These are phyloP conservation scores for Westerdykella sp. DNA, from an alignment of 2,329 filamentous ascomycete species.

Conservation along the genomic window DNA sequence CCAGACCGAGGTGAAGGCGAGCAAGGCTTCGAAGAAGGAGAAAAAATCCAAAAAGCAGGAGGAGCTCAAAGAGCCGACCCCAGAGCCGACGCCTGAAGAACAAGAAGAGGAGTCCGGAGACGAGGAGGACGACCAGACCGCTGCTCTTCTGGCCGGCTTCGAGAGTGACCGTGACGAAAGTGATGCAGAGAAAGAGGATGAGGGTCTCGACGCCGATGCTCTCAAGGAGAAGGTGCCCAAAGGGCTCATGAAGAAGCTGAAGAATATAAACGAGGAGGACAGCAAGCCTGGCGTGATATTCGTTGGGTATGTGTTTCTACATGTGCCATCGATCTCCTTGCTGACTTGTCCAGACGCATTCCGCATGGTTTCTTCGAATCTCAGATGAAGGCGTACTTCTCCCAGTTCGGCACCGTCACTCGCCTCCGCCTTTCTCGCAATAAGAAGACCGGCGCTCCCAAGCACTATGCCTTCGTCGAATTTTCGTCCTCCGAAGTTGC, in stretches of 20 bases:
- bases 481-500: conserved; percentile 74
- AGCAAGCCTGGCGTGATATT: conserved; percentile 74
- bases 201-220: conserved; percentile 35
- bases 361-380: conserved; percentile 96
- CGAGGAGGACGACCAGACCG: conserved; percentile 43
- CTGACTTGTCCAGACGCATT: conserved; percentile 52
- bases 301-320: conserved; percentile 55
- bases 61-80: conserved; percentile 2
- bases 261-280: conserved; percentile 46
- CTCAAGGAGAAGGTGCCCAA: conserved; percentile 26
- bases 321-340: neutral
- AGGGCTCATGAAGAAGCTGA: conserved; percentile 35
- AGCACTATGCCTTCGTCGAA: conserved; percentile 93
- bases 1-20: conserved; percentile 8
- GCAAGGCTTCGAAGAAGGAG: conserved; percentile 22
- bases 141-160: conserved; percentile 48
- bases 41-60: conserved; percentile 6
- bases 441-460: conserved; percentile 81
- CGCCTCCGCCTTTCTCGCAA: conserved; percentile 81
- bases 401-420: conserved; percentile 80
- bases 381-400: conserved; percentile 89
- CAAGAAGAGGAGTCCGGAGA: conserved; percentile 26
- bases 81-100: conserved; percentile 11
- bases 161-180: conserved; percentile 42
- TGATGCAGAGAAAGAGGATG: conserved; percentile 34